Evolutionary conservation across 768 basidiomycete genomes (phyloP).

Genomic region (Fistulinella prunicolor): DNA sequence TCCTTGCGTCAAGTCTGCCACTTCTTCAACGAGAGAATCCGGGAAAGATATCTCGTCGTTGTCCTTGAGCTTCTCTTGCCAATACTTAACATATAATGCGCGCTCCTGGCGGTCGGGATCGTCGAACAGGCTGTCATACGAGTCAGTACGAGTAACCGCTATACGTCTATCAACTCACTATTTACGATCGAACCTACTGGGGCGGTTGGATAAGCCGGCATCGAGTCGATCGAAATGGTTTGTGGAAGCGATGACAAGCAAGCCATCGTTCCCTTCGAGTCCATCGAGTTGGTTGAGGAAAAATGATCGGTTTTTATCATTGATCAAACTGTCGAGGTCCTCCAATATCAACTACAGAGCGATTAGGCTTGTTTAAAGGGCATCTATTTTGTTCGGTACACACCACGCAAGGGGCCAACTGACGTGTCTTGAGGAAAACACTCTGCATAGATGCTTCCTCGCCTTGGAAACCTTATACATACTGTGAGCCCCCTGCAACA

Average conservation of each 20-base stretch:
- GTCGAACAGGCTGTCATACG: slow-evolving; percentile 56
- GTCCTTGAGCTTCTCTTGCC: slow-evolving; percentile 70
- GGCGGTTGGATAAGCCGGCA: slow-evolving; percentile 69
- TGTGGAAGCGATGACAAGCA: slow-evolving; percentile 76
- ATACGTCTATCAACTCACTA: slow-evolving; percentile 48
- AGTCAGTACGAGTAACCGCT: neutral
- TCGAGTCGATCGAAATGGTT: slow-evolving; percentile 84
- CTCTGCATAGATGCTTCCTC: slow-evolving; percentile 65
- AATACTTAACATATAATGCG: slow-evolving; percentile 66
- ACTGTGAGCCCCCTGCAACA: slow-evolving; percentile 7
- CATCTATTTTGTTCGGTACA: slow-evolving; percentile 39
- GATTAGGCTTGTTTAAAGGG: neutral
- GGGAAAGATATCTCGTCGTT: slow-evolving; percentile 68
- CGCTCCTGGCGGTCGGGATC: slow-evolving; percentile 67
- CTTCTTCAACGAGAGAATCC: slow-evolving; percentile 55
- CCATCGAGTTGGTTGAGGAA: slow-evolving; percentile 89
- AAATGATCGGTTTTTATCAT: slow-evolving; percentile 74
- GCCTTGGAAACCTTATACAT: slow-evolving; percentile 46
- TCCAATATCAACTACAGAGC: slow-evolving; percentile 41
- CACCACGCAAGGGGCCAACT: slow-evolving; percentile 62
- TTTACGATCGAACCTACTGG: slow-evolving; percentile 85
- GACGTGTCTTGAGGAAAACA: slow-evolving; percentile 73
- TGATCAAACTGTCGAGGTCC: slow-evolving; percentile 78
- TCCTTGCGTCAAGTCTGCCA: slow-evolving; percentile 56
- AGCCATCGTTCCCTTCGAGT: slow-evolving; percentile 72